Base-by-base conservation (phyloP, 1,139 yeast genomes). In the Pneumocystis murina region DNA sequence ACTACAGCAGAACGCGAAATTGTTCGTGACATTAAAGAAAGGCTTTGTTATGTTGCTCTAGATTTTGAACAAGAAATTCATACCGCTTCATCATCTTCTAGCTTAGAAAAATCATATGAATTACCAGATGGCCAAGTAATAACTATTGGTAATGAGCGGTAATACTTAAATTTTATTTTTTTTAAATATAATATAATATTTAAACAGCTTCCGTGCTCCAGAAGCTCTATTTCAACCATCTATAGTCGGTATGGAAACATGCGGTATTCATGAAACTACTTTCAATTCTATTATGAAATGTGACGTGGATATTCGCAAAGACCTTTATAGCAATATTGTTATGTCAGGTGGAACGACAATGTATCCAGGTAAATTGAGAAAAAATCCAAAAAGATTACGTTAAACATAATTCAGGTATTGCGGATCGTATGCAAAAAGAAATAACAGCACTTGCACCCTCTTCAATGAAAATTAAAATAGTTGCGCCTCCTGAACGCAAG, bases 381-480 rank as follows among this genome's bases (percentile, higher is more conserved):
- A 58, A 38, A 58, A 95, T 91, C 97, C 72, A 98, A 98, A 85
- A 98, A 97, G 87, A 90, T 97, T 75, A 91, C 97, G 73, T 89
- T 92, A 16, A 24, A 24, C n/a, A 10, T 97, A 91, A 90, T 96
- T 97, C 97, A 80, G 97, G 97, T 84, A 90, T 92, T 79, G 97
- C 97, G 79, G 97, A 92, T 84, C 92, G 98, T 85, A 90, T 92
- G 96, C 97, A 92, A 85, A 92, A 91, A 88, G 97, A 92, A 83
- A 90, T 92, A 75, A 89, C 97, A 73, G 96, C 97, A 74, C 86
- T 92, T 82, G 97, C 97, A 77, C 97, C 97, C 79, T 89, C 97
- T 72, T 90, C 97, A 69, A 92, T 92, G 97, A 92, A 92, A 89
- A 96, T 92, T 76, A 92, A 92, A 88, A 90, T 92, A 78, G 87